Conservation (phyloP, 2,329 filamentous ascomycete species). For the Botrytis pseudocinerea region DNA sequence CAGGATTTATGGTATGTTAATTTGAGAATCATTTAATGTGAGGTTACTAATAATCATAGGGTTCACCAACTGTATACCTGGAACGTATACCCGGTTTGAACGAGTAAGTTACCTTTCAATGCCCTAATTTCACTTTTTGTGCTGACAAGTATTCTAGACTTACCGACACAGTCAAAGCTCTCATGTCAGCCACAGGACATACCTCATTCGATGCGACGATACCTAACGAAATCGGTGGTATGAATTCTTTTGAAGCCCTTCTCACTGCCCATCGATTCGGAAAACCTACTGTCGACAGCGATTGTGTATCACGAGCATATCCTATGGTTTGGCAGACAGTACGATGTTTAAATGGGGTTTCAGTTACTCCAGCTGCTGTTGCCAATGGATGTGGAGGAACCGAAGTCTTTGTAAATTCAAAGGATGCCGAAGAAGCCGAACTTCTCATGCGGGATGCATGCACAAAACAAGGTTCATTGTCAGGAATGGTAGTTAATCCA, state of each 20-base stretch:
- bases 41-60: conserved; percentile 27
- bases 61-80: conserved; percentile 38
- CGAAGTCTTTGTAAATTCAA: conserved; percentile 32
- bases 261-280: conserved; percentile 35
- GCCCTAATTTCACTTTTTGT: not conserved
- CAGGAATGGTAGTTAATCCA: conserved; percentile 37
- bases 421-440: conserved; percentile 36
- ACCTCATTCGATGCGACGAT: conserved; percentile 53
- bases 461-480: conserved; percentile 34
- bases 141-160: conserved; percentile 28
- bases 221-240: conserved; percentile 65
- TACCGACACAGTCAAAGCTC: conserved; percentile 35
- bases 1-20: conserved; percentile 37
- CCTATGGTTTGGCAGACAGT: conserved; percentile 40
- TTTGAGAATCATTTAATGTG: not conserved
- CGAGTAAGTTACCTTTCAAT: conserved; percentile 30
- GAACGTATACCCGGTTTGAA: conserved; percentile 38
- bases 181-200: conserved; percentile 32
- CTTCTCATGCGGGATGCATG: conserved; percentile 37
- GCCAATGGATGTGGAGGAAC: conserved; percentile 32
- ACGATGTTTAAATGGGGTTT: conserved; percentile 35
- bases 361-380: conserved; percentile 36
- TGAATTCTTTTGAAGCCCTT: conserved; percentile 50
- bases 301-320: conserved; percentile 40
- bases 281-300: conserved; percentile 36